Evolutionary conservation across 2,329 filamentous ascomycete genomes (phyloP).

Genomic region (Fonsecaea monophora): DNA sequence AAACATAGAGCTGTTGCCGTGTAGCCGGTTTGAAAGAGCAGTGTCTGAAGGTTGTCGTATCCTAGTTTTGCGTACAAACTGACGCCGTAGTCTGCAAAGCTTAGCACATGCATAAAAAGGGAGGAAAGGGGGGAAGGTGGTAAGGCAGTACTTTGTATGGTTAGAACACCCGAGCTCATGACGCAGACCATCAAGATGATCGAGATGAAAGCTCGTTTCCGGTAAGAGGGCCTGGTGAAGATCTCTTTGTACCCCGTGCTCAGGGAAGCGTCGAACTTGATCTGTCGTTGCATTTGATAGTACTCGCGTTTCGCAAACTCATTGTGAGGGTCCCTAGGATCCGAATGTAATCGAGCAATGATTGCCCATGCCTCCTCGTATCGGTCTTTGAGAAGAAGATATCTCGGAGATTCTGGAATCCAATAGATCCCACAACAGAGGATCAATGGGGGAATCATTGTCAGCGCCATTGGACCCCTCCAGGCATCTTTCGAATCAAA

Average conservation of each 20-base stretch:
- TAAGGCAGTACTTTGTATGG: conserved; percentile 18
- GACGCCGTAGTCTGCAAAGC: conserved; percentile 9
- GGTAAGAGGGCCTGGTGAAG: conserved; percentile 13
- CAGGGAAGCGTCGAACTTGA: conserved; percentile 21
- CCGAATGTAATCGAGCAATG: conserved; percentile 48
- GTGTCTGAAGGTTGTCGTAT: conserved; percentile 7
- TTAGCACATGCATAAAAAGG: too few relatives aligned
- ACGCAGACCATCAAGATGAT: conserved; percentile 9
- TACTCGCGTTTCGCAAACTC: conserved; percentile 24
- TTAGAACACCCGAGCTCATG: conserved; percentile 4
- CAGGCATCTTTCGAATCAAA: neutral
- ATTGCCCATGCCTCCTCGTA: conserved; percentile 55
- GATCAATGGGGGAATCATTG: conserved; percentile 1
- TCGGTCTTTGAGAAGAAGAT: conserved; percentile 50
- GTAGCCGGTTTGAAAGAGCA: conserved; percentile 17
- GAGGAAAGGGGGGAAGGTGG: neutral
- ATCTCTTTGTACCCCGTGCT: conserved; percentile 13
- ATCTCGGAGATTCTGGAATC: conserved; percentile 17
- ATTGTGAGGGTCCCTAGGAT: conserved; percentile 10
- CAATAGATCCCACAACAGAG: conserved; percentile 9
- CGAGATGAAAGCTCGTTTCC: conserved; percentile 22
- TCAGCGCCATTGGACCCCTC: conserved; percentile 1
- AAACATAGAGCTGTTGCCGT: neutral
- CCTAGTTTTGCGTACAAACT: conserved; percentile 10
- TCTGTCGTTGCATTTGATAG: conserved; percentile 23